Evolutionary conservation across 768 basidiomycete genomes (phyloP).

Genomic region (Phanerochaete sordida): DNA sequence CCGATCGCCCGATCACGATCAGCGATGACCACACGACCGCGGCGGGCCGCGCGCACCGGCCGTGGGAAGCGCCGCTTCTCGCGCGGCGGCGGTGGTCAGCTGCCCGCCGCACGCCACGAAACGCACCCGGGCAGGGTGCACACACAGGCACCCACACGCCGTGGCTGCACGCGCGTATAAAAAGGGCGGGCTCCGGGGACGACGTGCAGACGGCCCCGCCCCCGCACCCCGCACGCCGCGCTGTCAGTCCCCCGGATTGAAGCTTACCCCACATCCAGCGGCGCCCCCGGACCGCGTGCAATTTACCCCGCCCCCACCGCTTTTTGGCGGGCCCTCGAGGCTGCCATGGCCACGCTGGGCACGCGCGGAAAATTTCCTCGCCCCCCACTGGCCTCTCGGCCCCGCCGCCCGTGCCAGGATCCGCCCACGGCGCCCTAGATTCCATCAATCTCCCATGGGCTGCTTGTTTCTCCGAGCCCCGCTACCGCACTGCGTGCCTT

Average conservation of each 20-base stretch:
- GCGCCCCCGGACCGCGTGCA: not conserved
- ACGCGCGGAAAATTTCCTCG: not conserved
- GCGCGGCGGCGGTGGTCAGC: not conserved
- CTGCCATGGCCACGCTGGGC: not conserved
- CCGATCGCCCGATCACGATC: not conserved
- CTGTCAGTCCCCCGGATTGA: not conserved
- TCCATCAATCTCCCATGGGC: not conserved
- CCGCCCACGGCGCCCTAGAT: not conserved
- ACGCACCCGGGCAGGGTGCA: not conserved
- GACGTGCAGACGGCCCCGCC: not conserved
- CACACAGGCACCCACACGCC: not conserved
- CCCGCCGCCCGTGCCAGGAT: not conserved
- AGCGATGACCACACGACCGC: not conserved
- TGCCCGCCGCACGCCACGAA: not conserved
- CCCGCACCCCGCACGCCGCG: not conserved
- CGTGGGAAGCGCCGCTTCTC: no score
- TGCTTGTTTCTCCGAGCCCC: not conserved
- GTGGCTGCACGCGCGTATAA: not conserved
- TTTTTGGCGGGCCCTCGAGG: not conserved
- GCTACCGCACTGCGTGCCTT: not conserved
- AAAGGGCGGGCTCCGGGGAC: not conserved
- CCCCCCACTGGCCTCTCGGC: not conserved
- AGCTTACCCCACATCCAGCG: not conserved
- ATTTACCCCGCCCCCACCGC: constrained; percentile 3
- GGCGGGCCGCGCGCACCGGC: not conserved